These are phyloP conservation scores for Penicillium canescens DNA, from an alignment of 495 filamentous ascomycete genomes.

Conservation along the genomic window DNA sequence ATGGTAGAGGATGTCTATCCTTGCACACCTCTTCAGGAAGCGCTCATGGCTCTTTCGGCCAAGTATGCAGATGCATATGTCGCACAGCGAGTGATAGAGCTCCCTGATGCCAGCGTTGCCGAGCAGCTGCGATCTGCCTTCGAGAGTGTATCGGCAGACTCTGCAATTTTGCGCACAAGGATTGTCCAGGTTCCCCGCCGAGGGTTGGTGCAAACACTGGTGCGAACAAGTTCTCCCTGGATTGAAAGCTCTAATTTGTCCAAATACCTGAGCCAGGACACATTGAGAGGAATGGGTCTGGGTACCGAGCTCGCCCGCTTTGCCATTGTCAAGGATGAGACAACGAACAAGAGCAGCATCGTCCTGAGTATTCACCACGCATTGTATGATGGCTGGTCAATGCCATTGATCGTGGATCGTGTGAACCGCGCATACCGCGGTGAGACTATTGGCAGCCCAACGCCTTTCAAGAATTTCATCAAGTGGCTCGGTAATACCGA, in stretches of 20 bases:
- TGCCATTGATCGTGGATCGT: constrained; percentile 30
- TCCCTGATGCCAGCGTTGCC: background rate
- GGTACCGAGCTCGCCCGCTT: constrained; percentile 49
- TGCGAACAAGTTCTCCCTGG: constrained; percentile 38
- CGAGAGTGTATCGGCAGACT: constrained; percentile 29
- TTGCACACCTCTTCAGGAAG: constrained; percentile 54
- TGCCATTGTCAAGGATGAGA: constrained; percentile 29
- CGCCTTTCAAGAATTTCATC: constrained; percentile 10
- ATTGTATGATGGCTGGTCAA: constrained; percentile 61
- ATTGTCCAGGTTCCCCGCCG: constrained; percentile 35
- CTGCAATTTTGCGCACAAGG: constrained; percentile 46
- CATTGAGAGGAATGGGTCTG: constrained; percentile 39
- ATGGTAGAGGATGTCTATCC: constrained; percentile 45
- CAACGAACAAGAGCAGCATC: constrained; percentile 24
- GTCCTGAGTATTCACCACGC: constrained; percentile 61
- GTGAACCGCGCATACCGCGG: constrained; percentile 7
- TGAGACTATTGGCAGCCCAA: background rate
- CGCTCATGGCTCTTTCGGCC: constrained; percentile 42
- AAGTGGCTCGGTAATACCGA: background rate
- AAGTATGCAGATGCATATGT: constrained; percentile 41
- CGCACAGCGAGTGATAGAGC: constrained; percentile 12
- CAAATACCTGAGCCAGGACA: constrained; percentile 35
- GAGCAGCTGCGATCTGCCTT: constrained; percentile 30
- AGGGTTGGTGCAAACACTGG: constrained; percentile 44
- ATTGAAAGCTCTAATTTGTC: constrained; percentile 29